Evolutionary conservation across 2,329 filamentous ascomycete genomes (phyloP), one percentile per base, ranked within the genome.

Genomic region (Nemania bipapillata): DNA sequence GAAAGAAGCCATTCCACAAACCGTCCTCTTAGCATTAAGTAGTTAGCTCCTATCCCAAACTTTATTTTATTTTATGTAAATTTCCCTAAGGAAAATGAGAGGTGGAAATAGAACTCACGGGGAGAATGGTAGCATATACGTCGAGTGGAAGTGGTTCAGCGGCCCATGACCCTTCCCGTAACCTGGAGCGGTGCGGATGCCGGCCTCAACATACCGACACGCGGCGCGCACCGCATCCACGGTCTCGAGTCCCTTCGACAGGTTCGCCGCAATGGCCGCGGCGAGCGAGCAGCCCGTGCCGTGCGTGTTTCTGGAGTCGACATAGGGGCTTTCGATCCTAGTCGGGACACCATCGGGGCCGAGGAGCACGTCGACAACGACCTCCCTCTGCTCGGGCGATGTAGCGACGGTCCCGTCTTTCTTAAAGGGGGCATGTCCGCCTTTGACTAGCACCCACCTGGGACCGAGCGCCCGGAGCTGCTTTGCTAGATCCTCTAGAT

Each of bases 231-330:
- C 91, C 35, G 91, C 89, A 49, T 83, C 78, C 0, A 84, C 79
- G 1, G 92, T 83, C 5, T 83, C 80, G 56, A 86, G 77, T 0
- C 89, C 90, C 60, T 83, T 86, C 15, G 91, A 85, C 7, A 94
- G 79, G 69, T 92, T 91, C n/a, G 90, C 90, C 1, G 92, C 89
- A 74, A 94, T 92, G 2, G 92, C 91, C 69, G 92, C 97, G 47
- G 96, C 96, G 68, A 98, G 86, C 9, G 94, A 96, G 77, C 96
- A 99, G 3, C 96, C 96, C 0, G 96, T 98, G 0, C 96, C 96
- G 76, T 99, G 96, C 0, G 95, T 98, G 77, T 95, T 95, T 68
- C 85, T 90, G 8, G 91, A 93, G 9, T 85, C 81, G 70, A 93
- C 85, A 77, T 91, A 97, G 4, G 85, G 84, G 45, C 89, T 92